phyloP scores from a whole-genome alignment of 495 filamentous ascomycete genomes.

The Lophiostoma macrostomum region DNA sequence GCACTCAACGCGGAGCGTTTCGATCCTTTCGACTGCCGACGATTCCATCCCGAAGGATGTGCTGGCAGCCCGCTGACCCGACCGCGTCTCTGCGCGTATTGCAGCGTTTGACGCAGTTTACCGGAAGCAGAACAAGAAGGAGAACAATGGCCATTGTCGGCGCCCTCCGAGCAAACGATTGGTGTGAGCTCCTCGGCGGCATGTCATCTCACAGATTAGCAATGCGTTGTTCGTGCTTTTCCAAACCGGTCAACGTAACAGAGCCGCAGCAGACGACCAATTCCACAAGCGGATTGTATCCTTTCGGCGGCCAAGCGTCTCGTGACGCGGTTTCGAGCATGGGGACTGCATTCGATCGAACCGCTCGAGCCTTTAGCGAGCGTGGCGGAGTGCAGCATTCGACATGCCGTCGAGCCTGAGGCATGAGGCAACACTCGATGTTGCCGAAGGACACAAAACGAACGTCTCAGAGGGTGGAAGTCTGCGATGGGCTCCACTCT shows the following conservation, averaged over 20 bases:
- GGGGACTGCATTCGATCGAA: background rate
- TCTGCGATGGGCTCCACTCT: too few relatives aligned
- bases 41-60: slow-evolving; percentile 3
- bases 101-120: background rate
- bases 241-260: slow-evolving; percentile 25
- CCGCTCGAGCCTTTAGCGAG: slow-evolving; percentile 4
- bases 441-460: background rate
- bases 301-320: slow-evolving; percentile 8
- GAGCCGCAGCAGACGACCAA: slow-evolving; percentile 21
- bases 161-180: slow-evolving; percentile 21
- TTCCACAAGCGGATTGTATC: slow-evolving; percentile 8
- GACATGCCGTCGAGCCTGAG: slow-evolving; percentile 9
- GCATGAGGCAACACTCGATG: slow-evolving; percentile 2
- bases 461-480: too few relatives aligned
- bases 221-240: slow-evolving; percentile 2
- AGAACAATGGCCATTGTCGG: slow-evolving; percentile 3
- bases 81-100: background rate
- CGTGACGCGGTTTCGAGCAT: background rate
- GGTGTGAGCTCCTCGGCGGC: slow-evolving; percentile 14
- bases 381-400: slow-evolving; percentile 23
- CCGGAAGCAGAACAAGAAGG: background rate
- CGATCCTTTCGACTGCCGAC: too few relatives aligned
- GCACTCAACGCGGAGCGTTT: too few relatives aligned
- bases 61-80: slow-evolving; percentile 11
- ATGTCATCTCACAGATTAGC: background rate